A percentile compares a stretch with the other conserved stretches of the same genome.
Conservation (phyloP, 805 yeast species). For the Tetrapisispora phaffii region DNA sequence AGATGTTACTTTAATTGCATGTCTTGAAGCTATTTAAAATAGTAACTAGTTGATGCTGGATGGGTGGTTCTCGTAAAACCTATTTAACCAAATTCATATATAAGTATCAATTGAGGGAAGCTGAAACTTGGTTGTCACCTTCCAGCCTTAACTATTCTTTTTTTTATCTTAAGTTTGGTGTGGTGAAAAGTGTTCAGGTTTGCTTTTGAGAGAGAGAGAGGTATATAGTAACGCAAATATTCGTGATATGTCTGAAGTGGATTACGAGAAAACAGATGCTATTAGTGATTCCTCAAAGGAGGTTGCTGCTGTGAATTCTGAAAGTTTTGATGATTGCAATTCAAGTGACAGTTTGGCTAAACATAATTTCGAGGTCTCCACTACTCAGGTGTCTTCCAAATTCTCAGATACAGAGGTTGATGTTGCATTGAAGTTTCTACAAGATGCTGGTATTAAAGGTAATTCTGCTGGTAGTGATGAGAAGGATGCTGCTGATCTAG, state of each 20-base stretch:
- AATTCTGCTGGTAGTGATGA: neutral
- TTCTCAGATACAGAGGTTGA: conserved; percentile 5
- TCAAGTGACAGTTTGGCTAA: neutral
- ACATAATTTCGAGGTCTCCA: neutral
- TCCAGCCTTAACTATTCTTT: too few relatives aligned
- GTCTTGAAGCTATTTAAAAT: neutral
- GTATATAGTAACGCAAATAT: too few relatives aligned
- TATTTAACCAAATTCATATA: too few relatives aligned
- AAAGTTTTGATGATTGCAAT: neutral
- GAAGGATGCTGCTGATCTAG: neutral
- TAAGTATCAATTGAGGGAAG: too few relatives aligned
- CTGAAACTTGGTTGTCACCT: too few relatives aligned
- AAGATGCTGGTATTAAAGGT: conserved; percentile 5
- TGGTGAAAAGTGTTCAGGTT: too few relatives aligned
- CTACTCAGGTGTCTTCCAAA: neutral
- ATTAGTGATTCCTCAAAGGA: neutral
- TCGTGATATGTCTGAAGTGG: neutral
- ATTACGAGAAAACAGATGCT: neutral
- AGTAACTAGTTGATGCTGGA: neutral
- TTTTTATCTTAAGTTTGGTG: too few relatives aligned
- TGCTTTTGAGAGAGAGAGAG: too few relatives aligned
- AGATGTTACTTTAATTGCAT: neutral
- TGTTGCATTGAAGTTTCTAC: conserved; percentile 15
- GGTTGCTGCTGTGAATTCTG: neutral
- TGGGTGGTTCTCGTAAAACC: neutral